Evolutionary conservation across 1,139 yeast species (phyloP).

Genomic region (Geotrichum citri-aurantii): DNA sequence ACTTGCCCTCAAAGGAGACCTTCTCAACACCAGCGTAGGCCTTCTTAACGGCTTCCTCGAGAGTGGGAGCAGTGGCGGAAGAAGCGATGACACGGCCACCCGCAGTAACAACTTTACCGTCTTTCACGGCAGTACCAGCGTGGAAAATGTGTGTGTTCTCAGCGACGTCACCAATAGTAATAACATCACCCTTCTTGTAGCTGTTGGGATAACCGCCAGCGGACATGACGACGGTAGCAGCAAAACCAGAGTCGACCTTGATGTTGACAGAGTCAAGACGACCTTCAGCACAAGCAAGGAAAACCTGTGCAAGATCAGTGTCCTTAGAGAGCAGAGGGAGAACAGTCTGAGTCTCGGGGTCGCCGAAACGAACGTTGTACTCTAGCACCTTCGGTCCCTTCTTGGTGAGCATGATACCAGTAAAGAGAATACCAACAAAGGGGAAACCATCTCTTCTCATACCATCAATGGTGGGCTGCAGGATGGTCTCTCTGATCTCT

Average conservation of each 20-base stretch:
- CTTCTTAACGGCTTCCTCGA: slow-evolving; percentile 72
- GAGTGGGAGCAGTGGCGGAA: slow-evolving; percentile 72
- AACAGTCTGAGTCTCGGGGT: slow-evolving; percentile 97
- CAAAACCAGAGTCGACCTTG: slow-evolving; percentile 54
- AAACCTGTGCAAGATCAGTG: slow-evolving; percentile 85
- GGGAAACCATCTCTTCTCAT: slow-evolving; percentile 96
- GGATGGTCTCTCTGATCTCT: slow-evolving; percentile 63
- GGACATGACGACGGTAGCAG: slow-evolving; percentile 91
- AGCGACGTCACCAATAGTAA: slow-evolving; percentile 45
- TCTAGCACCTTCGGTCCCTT: slow-evolving; percentile 90
- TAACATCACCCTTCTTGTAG: slow-evolving; percentile 81
- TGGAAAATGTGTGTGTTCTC: slow-evolving; percentile 77
- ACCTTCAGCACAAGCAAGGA: slow-evolving; percentile 92
- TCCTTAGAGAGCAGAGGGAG: slow-evolving; percentile 76
- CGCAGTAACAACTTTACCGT: slow-evolving; percentile 65
- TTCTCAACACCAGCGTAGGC: slow-evolving; percentile 83
- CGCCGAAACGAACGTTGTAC: slow-evolving; percentile 97
- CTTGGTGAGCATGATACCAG: slow-evolving; percentile 89
- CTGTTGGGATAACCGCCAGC: slow-evolving; percentile 96
- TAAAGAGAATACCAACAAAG: slow-evolving; percentile 90
- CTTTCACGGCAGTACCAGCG: slow-evolving; percentile 71
- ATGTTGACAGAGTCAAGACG: slow-evolving; percentile 81
- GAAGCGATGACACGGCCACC: slow-evolving; percentile 98
- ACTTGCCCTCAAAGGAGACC: slow-evolving; percentile 66
- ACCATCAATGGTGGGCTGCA: slow-evolving; percentile 91